Evolutionary conservation across 371 early-diverging fungal genomes (phyloP).

Genomic region (Mortierella sp.): DNA sequence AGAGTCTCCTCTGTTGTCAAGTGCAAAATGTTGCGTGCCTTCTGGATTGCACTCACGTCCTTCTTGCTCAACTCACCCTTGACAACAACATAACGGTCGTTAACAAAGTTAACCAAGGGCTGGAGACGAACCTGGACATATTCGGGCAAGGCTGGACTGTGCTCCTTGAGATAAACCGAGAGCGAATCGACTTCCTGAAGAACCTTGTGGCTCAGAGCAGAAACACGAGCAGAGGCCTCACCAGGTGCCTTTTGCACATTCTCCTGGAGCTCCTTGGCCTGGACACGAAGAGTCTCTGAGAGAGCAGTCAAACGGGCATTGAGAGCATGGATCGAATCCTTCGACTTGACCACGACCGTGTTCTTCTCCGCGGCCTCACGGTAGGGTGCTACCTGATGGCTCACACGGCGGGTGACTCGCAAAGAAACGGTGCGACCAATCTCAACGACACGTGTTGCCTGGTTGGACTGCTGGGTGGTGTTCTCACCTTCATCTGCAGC

Average conservation of each 20-base stretch:
- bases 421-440: constrained; percentile 42
- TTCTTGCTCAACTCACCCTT: constrained; percentile 56
- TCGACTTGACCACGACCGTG: constrained; percentile 42
- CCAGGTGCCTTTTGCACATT: constrained; percentile 37
- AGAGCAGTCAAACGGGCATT: constrained; percentile 42
- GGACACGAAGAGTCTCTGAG: constrained; percentile 24
- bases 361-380: constrained; percentile 41
- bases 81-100: constrained; percentile 59
- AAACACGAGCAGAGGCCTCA: constrained; percentile 32
- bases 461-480: constrained; percentile 37
- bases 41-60: constrained; percentile 60
- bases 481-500: constrained; percentile 19
- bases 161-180: constrained; percentile 57
- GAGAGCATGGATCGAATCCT: constrained; percentile 37
- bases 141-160: constrained; percentile 59
- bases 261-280: constrained; percentile 40
- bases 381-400: constrained; percentile 35
- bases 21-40: constrained; percentile 62
- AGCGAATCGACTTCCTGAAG: constrained; percentile 51
- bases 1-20: constrained; percentile 62
- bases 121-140: constrained; percentile 59
- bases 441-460: constrained; percentile 46
- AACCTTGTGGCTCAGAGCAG: constrained; percentile 52
- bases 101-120: constrained; percentile 60
- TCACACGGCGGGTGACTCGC: constrained; percentile 43